Evolutionary conservation across 2,329 filamentous ascomycete species (phyloP), one percentile per base, ranked within the genome.

Genomic region (Fulvia fulva): DNA sequence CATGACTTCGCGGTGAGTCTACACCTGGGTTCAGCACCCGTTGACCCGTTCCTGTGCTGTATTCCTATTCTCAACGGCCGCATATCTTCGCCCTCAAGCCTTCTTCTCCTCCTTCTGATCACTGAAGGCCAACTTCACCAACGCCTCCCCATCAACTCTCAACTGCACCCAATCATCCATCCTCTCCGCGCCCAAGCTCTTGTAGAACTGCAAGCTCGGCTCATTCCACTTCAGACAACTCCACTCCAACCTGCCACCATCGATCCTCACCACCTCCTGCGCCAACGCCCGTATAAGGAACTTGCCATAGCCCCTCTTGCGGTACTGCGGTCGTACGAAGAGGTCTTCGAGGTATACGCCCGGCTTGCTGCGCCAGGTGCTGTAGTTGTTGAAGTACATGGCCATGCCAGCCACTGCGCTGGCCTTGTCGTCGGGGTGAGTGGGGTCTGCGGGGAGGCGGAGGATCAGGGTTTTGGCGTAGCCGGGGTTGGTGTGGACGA

Each of bases 271-370:
- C 2, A 91, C 87, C 77, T 96, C 89, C 69, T 83, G 84, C n/a
- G 92, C 93, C 71, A 97, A 77, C 65, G 85, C 84, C 61, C 83
- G 83, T 51, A 97, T 78, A 70, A 97, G 74, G 67, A 80, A 78
- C 74, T 87, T 89, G 41, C 92, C 93, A 71, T 93, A 96, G 0
- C 92, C 92, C 61, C 83, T 84, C 32, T 87, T 87, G 3, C 94
- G 81, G 67, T 88, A 86, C 46, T 78, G 77, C 0, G 85, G 81
- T 66, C 85, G 81, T 43, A 99, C 90, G 69, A 87, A 96, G n/a
- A 97, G 78, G 71, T 97, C 93, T 74, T 97, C 93, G 37, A 97
- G 86, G 74, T 95, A 96, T 70, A 99, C 89, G 2, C 93, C 93
- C 0, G 92, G 85, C 47, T 83, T 84, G n/a, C 89, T 84, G 8